Base-by-base conservation (phyloP, 129 eudicot genomes). In the Apium graveolens region DNA sequence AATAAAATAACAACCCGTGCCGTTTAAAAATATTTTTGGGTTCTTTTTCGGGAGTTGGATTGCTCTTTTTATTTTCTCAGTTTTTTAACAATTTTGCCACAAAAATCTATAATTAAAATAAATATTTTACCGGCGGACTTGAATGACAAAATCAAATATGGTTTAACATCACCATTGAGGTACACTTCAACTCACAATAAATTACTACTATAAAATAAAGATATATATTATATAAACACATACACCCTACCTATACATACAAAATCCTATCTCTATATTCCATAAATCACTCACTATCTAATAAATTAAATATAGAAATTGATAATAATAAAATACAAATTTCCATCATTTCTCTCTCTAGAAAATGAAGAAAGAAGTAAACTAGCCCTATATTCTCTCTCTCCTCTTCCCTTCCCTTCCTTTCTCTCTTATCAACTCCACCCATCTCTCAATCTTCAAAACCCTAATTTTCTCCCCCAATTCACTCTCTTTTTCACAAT, bases 321-420 rank as follows among this genome's bases (percentile, higher is more conserved):
- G 1, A 24, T 24, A 2, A 57, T 8, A 60, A n/a, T 43, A n/a
- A 5, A 1, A 26, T 44, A 11, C 0, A 43, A 2, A 38, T 74
- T 74, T 13, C 46, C 46, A 20, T 74, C 14, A 26, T 16, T 74
- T 74, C 60, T 43, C 77, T 72, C 76, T 41, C 55, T 72, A 72
- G 76, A 72, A 72, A 38, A n/a, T 42, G 76, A 72, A 72, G 49
- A 41, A 42, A 39, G 73, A 63, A 65, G 69, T 66, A 62, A 17
- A 73, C 79, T 60, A 60, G 68, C 68, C 60, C 44, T 70, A 70
- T 34, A 32, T 79, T 81, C 87, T 81, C 85, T 81, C 65, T 82
- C 77, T 43, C 73, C 83, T 80, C 78, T 78, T 82, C 84, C 76
- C 83, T 83, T 76, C 76, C 68, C 68, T 84, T 74, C 39, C 84